Conservation (phyloP, 768 basidiomycete genomes). For the Pisolithus orientalis region DNA sequence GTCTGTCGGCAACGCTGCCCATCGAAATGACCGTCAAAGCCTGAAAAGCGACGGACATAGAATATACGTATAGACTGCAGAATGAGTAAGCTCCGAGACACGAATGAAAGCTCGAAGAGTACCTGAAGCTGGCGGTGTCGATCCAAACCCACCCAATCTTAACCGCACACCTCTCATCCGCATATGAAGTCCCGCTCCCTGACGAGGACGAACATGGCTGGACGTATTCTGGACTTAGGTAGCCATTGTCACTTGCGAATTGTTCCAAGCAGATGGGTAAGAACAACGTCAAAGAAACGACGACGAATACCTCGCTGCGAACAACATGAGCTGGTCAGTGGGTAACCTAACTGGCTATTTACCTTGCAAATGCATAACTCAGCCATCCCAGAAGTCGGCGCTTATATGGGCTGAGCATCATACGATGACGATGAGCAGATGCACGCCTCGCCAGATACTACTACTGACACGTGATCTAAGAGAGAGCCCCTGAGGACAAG, state of each 20-base stretch:
- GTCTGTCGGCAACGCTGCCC: slow-evolving; percentile 85
- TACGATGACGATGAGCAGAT: not conserved
- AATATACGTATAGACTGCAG: slow-evolving; percentile 78
- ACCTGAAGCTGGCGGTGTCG: slow-evolving; percentile 92
- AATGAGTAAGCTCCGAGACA: not conserved
- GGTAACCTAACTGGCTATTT: not conserved
- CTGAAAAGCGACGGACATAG: slow-evolving; percentile 81
- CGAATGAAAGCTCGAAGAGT: not conserved
- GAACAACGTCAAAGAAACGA: slow-evolving; percentile 76
- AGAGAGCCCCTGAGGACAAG: no score
- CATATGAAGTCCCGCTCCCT: slow-evolving; percentile 16
- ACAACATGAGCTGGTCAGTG: not conserved
- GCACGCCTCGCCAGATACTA: no score
- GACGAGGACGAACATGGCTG: slow-evolving; percentile 42
- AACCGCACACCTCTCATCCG: slow-evolving; percentile 63
- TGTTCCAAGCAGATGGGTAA: slow-evolving; percentile 82
- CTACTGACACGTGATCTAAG: no score
- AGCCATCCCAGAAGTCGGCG: slow-evolving; percentile 65
- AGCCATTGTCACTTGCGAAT: slow-evolving; percentile 87
- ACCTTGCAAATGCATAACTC: slow-evolving; percentile 84
- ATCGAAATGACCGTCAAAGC: slow-evolving; percentile 94
- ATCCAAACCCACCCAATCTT: slow-evolving; percentile 81
- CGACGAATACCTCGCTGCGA: slow-evolving; percentile 70
- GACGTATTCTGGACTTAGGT: slow-evolving; percentile 59
- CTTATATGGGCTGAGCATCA: slow-evolving; percentile 8